Evolutionary conservation across 2,329 filamentous ascomycete genomes (phyloP), one percentile per base, ranked within the genome.

Genomic region (Colletotrichum gigasporum): DNA sequence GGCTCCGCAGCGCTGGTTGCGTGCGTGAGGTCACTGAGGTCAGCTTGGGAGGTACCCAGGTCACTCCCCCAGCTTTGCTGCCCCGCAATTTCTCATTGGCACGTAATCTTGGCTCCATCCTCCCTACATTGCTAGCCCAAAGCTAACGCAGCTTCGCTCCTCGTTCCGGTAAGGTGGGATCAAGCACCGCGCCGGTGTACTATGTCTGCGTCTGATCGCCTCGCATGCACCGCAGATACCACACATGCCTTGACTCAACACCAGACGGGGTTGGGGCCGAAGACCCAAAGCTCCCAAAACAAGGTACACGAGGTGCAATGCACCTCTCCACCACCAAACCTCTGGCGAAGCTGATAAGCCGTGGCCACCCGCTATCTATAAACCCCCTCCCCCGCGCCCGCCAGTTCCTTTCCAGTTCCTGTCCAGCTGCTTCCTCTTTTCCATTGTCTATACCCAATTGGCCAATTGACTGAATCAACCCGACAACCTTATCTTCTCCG

Each of bases 281-380:
- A 16, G 42, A 18, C 54, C 47, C 48, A 50, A 37, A 61, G 60
- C 60, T 53, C 55, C 35, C n/a, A 14, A 28, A 61, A 42, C 12
- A 53, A 59, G 34, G 48, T 34, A 35, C 47, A 30, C 8, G 34
- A 3, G 30, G 12, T 42, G 45, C 30, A 60, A 59, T 42, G 44
- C 54, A 20, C 35, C 48, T 45, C 56, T 42, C 39, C 39, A 20
- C 39, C 47, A 39, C 61, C 55, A 22, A 24, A n/a, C n/a, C 28
- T 48, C 59, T 34, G 34, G 22, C 48, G 37, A 9, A 45, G 20
- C 6, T 51, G 55, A 67, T 67, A 67, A 65, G 64, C 64, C 64
- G 61, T 50, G n/a, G 54, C 60, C 60, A 67, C 64, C 64, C 61
- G 64, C 45, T 34, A 48, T 54, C 56, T 64, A 64, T 65, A 67